Percentiles rank a stretch among this genome's conserved stretches.
Evolutionary conservation across 805 yeast genomes (phyloP).

Genomic region (Metschnikowia corniflorae): DNA sequence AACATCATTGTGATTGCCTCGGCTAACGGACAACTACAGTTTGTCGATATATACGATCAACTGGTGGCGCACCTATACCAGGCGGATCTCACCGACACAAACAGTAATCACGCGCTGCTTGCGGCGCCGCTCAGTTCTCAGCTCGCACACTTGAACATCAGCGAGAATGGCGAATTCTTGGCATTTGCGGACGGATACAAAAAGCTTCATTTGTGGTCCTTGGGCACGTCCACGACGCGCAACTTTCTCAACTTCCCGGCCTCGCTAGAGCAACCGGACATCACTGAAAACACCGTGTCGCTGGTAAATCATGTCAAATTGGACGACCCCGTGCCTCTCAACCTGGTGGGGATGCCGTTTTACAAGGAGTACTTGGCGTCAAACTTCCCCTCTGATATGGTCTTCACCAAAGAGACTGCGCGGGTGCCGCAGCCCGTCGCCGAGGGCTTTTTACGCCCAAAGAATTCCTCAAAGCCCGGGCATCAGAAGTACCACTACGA

Average conservation of each 20-base stretch:
- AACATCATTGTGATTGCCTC: conserved; percentile 74
- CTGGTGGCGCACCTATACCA: conserved; percentile 62
- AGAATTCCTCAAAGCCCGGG: not conserved
- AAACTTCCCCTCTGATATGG: conserved; percentile 66
- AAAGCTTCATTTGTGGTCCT: conserved; percentile 66
- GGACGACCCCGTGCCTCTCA: conserved; percentile 56
- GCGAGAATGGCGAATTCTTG: conserved; percentile 73
- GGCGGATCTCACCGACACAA: conserved; percentile 43
- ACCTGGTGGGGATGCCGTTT: conserved; percentile 80
- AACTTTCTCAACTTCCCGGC: conserved; percentile 38
- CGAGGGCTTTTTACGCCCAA: conserved; percentile 18
- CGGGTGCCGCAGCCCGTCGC: conserved; percentile 56
- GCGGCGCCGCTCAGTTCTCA: conserved; percentile 18
- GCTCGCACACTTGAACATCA: conserved; percentile 50
- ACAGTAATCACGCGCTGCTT: conserved; percentile 1
- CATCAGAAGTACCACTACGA: conserved; percentile 44
- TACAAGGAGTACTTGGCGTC: conserved; percentile 75
- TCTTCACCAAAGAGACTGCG: conserved; percentile 59
- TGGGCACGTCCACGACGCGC: conserved; percentile 25
- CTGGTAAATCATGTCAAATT: conserved; percentile 24
- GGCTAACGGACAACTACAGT: conserved; percentile 75
- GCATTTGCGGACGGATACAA: conserved; percentile 65
- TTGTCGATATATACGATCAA: conserved; percentile 82
- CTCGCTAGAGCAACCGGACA: conserved; percentile 53
- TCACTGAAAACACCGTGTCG: conserved; percentile 23